These are phyloP conservation scores for Serpula lacrymans DNA, from an alignment of 768 basidiomycete species.

Conservation along the genomic window DNA sequence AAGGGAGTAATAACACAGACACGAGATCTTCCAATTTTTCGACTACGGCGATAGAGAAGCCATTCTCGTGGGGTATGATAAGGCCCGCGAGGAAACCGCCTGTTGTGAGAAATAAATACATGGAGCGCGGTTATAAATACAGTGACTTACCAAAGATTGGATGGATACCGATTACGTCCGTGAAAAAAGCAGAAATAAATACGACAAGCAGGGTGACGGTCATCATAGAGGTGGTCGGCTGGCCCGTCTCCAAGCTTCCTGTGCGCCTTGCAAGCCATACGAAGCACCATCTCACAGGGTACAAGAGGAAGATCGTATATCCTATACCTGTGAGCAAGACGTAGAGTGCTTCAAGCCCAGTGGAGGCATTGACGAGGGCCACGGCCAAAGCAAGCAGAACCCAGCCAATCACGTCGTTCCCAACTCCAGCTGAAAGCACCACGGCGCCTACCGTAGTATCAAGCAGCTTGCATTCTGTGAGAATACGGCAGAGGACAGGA, in stretches of 20 bases:
- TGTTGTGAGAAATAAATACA: constrained; percentile 27
- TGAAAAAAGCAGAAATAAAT: constrained; percentile 75
- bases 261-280: constrained; percentile 63
- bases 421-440: constrained; percentile 79
- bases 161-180: constrained; percentile 81
- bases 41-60: constrained; percentile 74
- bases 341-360: constrained; percentile 74
- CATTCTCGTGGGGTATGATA: constrained; percentile 79
- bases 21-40: constrained; percentile 91
- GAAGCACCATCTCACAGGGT: constrained; percentile 62
- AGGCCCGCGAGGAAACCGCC: constrained; percentile 83
- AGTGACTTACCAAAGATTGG: constrained; percentile 53
- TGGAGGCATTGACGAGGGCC: constrained; percentile 76
- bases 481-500: constrained; percentile 80
- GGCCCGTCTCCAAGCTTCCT: constrained; percentile 68
- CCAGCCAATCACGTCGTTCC: constrained; percentile 79
- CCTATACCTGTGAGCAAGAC: constrained; percentile 68
- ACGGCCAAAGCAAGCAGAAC: constrained; percentile 79
- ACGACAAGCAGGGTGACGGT: constrained; percentile 72
- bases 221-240: constrained; percentile 76
- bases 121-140: constrained; percentile 1
- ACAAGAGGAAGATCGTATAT: constrained; percentile 63
- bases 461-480: constrained; percentile 78
- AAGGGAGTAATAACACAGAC: constrained; percentile 67
- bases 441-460: constrained; percentile 84